Evolutionary conservation across 345 rosid genomes (phyloP), one percentile per base, ranked within the genome.

Genomic region (Diplotaxis tenuifolia): DNA sequence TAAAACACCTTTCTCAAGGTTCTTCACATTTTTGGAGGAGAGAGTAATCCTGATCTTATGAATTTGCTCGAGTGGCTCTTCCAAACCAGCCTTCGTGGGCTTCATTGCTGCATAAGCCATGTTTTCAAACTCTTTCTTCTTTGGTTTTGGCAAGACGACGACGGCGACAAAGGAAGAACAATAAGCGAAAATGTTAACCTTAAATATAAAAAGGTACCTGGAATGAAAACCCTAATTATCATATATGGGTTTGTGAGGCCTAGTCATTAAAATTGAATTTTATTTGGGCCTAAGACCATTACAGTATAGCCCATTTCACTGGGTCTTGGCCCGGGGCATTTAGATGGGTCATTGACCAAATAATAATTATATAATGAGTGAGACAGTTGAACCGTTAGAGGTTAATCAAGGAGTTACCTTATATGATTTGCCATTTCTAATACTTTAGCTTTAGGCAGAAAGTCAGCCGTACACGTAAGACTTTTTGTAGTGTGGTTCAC

Each of bases 21-120:
- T 90, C 75, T 90, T 90, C 14, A 88, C 96, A 38, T 84, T 84
- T 79, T 86, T 90, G n/a, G 96, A 90, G 62, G 91, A 86, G 9
- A 90, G 91, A 25, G 96, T 88, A 75, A 90, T 90, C 53, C 96
- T 86, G 72, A 90, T 90, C 86, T 86, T 87, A 50, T 90, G 92
- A 72, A 86, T 83, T 79, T 85, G 87, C 79, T 85, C 91, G 38
- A 82, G 86, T 10, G 89, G 40, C 20, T 89, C 96, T 70, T 87
- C 96, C 62, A 87, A 70, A 21, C 93, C 96, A 3, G 89, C 83
- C 72, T 89, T 89, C 0, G 79, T 25, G 0, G 84, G 85, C 75
- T 82, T 83, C 82, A 81, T 79, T 42, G 87, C 79, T 76, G 76
- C 78, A 54, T 82, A 83, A 9, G 88, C 82, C 88, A 84, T 84